These are phyloP conservation scores for Xylariales sp. DNA, from an alignment of 2,329 filamentous ascomycete species.

Conservation along the genomic window DNA sequence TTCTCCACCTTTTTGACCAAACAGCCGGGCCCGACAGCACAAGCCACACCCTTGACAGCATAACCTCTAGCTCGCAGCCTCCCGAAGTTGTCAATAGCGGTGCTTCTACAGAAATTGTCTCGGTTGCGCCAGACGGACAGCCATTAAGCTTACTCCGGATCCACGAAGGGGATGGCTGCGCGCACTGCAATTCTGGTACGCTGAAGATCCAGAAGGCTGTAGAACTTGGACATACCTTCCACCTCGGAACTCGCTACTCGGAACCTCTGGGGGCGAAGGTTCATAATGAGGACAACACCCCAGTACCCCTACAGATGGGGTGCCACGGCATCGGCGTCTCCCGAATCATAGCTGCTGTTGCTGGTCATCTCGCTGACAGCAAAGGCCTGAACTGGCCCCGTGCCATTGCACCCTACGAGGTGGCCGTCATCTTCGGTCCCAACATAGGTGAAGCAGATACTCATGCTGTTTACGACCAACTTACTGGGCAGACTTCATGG, in stretches of 20 bases:
- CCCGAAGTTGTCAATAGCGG: slow-evolving; percentile 10
- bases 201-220: slow-evolving; percentile 70
- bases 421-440: slow-evolving; percentile 56
- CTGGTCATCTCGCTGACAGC: slow-evolving; percentile 67
- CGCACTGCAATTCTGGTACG: slow-evolving; percentile 59
- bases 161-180: slow-evolving; percentile 66
- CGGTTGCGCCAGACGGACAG: slow-evolving; percentile 17
- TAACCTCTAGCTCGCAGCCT: slow-evolving; percentile 11
- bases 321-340: slow-evolving; percentile 95
- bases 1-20: slow-evolving; percentile 26
- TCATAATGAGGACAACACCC: slow-evolving; percentile 31
- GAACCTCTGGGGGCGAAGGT: slow-evolving; percentile 65
- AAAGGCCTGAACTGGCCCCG: slow-evolving; percentile 84
- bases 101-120: slow-evolving; percentile 13
- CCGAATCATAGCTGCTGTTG: slow-evolving; percentile 81
- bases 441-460: slow-evolving; percentile 43
- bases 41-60: slow-evolving; percentile 3
- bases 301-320: slow-evolving; percentile 77
- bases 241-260: slow-evolving; percentile 86
- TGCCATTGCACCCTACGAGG: slow-evolving; percentile 80
- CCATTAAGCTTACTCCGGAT: slow-evolving; percentile 62
- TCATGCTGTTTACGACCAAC: slow-evolving; percentile 55
- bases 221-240: slow-evolving; percentile 92
- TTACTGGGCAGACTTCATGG: slow-evolving; percentile 29
- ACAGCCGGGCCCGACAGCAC: slow-evolving; percentile 21